Evolutionary conservation across 345 rosid species (phyloP).

Genomic region (Salix dunnii): DNA sequence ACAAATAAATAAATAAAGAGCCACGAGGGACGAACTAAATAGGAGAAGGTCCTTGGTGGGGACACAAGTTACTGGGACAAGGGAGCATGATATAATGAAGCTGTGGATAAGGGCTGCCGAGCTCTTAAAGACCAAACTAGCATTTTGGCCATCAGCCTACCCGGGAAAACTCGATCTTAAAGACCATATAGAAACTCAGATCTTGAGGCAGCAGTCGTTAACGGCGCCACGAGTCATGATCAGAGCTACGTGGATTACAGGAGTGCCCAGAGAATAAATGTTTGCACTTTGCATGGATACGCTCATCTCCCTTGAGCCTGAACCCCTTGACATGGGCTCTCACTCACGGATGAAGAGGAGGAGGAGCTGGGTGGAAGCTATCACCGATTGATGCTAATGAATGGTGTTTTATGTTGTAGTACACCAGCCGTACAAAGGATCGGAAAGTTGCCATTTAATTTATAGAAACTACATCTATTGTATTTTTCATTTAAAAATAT

Average conservation of each 20-base stretch:
- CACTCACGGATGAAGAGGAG: conserved; percentile 56
- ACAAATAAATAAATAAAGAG: no score
- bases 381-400: conserved; percentile 78
- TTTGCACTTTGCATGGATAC: conserved; percentile 65
- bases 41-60: no score
- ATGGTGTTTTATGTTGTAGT: conserved; percentile 68
- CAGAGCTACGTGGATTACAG: conserved; percentile 49
- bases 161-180: conserved; percentile 28
- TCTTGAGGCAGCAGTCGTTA: conserved; percentile 63
- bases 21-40: no score
- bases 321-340: conserved; percentile 50
- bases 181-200: conserved; percentile 44
- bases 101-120: conserved; percentile 66
- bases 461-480: no score
- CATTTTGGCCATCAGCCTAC: conserved; percentile 41
- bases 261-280: conserved; percentile 55
- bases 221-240: conserved; percentile 72
- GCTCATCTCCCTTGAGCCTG: conserved; percentile 55
- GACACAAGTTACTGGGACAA: no score
- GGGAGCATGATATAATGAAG: conserved; percentile 50
- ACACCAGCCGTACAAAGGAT: conserved; percentile 41
- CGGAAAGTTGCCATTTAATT: conserved; percentile 60
- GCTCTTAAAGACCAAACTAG: conserved; percentile 74
- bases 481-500: no score
- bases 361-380: conserved; percentile 68